Conservation (phyloP, 805 yeast genomes). For the Monosporozyma unispora region DNA sequence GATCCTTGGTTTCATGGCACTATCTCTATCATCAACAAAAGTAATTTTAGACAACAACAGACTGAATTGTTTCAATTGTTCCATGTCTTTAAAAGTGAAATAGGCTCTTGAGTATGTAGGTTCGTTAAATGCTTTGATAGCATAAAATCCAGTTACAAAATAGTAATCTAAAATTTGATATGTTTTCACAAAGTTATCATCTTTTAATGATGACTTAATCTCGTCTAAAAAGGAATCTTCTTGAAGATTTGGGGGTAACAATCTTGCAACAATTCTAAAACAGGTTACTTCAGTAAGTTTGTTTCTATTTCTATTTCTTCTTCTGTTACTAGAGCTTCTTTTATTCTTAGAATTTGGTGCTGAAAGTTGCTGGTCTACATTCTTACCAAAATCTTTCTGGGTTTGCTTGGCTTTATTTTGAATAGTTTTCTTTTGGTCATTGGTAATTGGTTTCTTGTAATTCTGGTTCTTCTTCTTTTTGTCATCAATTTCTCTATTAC, state of each 20-base stretch:
- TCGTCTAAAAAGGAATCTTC: conserved; percentile 27
- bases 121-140: conserved; percentile 27
- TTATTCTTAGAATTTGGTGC: neutral
- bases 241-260: conserved; percentile 37
- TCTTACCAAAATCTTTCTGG: neutral
- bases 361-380: neutral
- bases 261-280: conserved; percentile 31
- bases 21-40: conserved; percentile 27
- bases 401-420: neutral
- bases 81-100: conserved; percentile 29
- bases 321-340: neutral
- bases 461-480: neutral
- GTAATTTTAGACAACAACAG: conserved; percentile 22
- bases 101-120: conserved; percentile 39
- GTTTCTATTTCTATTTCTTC: conserved; percentile 5
- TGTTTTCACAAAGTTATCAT: conserved; percentile 12
- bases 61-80: conserved; percentile 27
- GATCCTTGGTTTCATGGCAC: conserved; percentile 13
- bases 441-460: neutral
- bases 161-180: conserved; percentile 28
- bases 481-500: neutral
- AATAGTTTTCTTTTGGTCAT: neutral
- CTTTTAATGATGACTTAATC: neutral
- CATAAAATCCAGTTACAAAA: conserved; percentile 26
- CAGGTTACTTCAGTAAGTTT: conserved; percentile 5